Conservation (phyloP, 2,329 filamentous ascomycete species). For the Fonsecaea erecta region DNA sequence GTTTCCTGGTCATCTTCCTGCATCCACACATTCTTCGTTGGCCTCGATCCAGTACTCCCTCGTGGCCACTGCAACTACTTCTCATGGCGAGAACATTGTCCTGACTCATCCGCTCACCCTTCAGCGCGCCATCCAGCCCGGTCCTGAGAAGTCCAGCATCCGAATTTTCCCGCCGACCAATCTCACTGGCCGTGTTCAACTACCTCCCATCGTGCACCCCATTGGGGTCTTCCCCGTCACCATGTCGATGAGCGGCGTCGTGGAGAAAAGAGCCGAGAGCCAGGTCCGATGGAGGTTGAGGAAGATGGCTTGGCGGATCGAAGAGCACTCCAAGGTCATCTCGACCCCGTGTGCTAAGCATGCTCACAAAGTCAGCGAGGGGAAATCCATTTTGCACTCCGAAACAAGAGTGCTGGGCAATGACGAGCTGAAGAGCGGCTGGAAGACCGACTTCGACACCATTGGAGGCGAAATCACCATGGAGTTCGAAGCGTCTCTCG, state of each 20-base stretch:
- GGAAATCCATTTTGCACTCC: conserved; percentile 74
- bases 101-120: conserved; percentile 72
- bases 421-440: conserved; percentile 81
- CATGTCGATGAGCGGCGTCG: conserved; percentile 84
- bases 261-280: conserved; percentile 69
- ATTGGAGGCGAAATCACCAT: conserved; percentile 77
- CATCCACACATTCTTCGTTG: conserved; percentile 75
- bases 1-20: conserved; percentile 82
- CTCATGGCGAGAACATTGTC: conserved; percentile 65
- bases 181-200: conserved; percentile 81
- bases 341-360: conserved; percentile 82
- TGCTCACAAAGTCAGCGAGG: conserved; percentile 65
- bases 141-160: conserved; percentile 83
- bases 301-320: conserved; percentile 90
- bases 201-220: conserved; percentile 82
- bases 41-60: conserved; percentile 79
- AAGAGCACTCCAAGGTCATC: conserved; percentile 80
- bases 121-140: conserved; percentile 77
- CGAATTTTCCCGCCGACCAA: conserved; percentile 97
- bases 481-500: conserved; percentile 70
- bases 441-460: conserved; percentile 78
- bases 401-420: conserved; percentile 78
- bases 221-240: conserved; percentile 79
- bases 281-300: conserved; percentile 87
- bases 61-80: conserved; percentile 66